phyloP scores from a whole-genome alignment of 2,329 filamentous ascomycete genomes.

The Trichoderma koningii region DNA sequence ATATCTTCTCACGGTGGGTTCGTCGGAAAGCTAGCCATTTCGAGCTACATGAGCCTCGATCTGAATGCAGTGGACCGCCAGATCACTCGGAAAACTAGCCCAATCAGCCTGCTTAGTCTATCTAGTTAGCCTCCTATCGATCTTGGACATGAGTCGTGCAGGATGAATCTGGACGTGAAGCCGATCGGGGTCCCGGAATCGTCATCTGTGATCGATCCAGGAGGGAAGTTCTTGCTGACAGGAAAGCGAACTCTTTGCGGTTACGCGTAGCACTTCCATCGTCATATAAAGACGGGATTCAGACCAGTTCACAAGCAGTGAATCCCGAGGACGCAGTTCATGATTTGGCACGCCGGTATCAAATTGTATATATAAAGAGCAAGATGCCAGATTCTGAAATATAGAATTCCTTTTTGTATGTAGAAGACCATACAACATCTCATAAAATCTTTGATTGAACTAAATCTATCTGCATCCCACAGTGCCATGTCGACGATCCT shows the following conservation, averaged over 20 bases:
- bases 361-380: background rate
- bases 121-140: background rate
- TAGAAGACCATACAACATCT: background rate
- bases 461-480: too few relatives aligned
- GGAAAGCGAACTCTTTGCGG: background rate
- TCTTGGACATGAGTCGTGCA: background rate
- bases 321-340: background rate
- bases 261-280: background rate
- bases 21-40: constrained; percentile 5
- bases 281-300: background rate
- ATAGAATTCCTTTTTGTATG: background rate
- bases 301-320: background rate
- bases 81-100: background rate
- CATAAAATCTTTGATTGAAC: background rate
- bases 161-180: background rate
- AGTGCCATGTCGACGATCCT: constrained; percentile 22
- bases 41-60: background rate
- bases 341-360: background rate
- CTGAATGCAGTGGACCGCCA: background rate
- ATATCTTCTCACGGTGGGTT: background rate
- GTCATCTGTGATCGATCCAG: background rate
- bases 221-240: constrained; percentile 28
- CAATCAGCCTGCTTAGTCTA: background rate
- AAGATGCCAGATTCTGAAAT: background rate
- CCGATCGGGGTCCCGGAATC: too few relatives aligned